Evolutionary conservation across 2,329 filamentous ascomycete species (phyloP).

Genomic region (Paraconiothyrium sp.): DNA sequence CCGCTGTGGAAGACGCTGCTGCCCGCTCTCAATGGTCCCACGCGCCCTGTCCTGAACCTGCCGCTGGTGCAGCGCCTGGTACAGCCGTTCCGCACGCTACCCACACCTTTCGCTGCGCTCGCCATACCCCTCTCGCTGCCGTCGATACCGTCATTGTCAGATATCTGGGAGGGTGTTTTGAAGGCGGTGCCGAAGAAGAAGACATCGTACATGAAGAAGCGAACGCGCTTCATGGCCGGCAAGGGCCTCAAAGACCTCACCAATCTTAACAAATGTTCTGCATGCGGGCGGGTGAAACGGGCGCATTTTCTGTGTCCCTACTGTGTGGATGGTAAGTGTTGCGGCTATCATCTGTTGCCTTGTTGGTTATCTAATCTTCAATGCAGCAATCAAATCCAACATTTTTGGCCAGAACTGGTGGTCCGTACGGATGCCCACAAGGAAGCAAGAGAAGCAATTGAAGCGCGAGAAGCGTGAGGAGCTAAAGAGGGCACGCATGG

Average conservation of each 20-base stretch:
- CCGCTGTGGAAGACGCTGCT: conserved; percentile 62
- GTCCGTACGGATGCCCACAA: conserved; percentile 36
- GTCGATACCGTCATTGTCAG: conserved; percentile 64
- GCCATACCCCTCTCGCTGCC: conserved; percentile 56
- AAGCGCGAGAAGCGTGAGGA: conserved; percentile 33
- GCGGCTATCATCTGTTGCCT: background rate
- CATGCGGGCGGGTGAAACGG: conserved; percentile 86
- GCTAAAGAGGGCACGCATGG: conserved; percentile 24
- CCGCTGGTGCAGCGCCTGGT: conserved; percentile 56
- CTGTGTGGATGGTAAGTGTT: conserved; percentile 78
- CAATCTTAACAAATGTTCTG: conserved; percentile 85
- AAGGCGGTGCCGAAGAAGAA: conserved; percentile 98
- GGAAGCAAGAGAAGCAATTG: conserved; percentile 43
- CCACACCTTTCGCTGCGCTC: conserved; percentile 65
- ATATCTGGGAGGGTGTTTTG: conserved; percentile 92
- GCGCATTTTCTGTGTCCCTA: conserved; percentile 88
- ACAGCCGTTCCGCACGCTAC: conserved; percentile 64
- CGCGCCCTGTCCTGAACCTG: conserved; percentile 50
- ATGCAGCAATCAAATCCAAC: conserved; percentile 45
- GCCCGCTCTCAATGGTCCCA: conserved; percentile 57
- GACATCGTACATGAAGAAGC: conserved; percentile 95
- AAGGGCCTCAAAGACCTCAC: conserved; percentile 94
- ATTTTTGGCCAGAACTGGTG: conserved; percentile 43
- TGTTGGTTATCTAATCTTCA: conserved; percentile 18
- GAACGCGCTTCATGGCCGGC: conserved; percentile 91